phyloP scores from a whole-genome alignment of 148 eudicot genomes.

The Chenopodium quinoa region DNA sequence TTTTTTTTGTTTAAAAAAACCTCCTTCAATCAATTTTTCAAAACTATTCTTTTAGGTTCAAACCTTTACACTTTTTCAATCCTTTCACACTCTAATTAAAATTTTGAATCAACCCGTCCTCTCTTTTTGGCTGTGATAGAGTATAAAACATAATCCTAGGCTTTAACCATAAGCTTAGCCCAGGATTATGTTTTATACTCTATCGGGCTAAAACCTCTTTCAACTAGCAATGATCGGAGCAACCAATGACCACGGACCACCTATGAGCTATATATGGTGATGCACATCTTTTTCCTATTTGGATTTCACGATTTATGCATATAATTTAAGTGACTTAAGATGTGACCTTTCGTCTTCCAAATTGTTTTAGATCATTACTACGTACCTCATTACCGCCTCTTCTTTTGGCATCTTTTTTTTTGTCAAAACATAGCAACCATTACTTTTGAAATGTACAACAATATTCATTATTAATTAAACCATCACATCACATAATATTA shows the following conservation, averaged over 20 bases:
- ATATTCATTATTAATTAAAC: not conserved
- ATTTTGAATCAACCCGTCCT: too few relatives aligned
- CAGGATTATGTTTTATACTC: too few relatives aligned
- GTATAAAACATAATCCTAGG: too few relatives aligned
- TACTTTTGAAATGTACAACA: not conserved
- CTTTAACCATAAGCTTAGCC: too few relatives aligned
- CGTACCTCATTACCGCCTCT: not conserved
- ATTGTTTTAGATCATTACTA: not conserved
- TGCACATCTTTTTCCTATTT: not conserved
- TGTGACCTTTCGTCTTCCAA: not conserved
- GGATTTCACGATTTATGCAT: not conserved
- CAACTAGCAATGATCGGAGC: not conserved
- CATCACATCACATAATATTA: not conserved
- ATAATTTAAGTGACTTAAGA: not conserved
- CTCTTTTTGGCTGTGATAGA: too few relatives aligned
- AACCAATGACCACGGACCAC: not conserved
- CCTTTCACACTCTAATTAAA: too few relatives aligned
- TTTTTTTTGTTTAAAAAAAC: too few relatives aligned
- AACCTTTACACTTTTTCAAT: too few relatives aligned
- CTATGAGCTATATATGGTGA: not conserved
- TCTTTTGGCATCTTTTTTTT: constrained; percentile 1
- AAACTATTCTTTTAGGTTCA: too few relatives aligned
- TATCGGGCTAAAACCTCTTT: too few relatives aligned
- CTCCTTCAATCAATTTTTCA: too few relatives aligned
- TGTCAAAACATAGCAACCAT: not conserved